Percentiles rank a stretch among this genome's conserved stretches.
These are phyloP conservation scores for Beauveria scarabaeidicola DNA, from an alignment of 2,329 filamentous ascomycete species.

Conservation along the genomic window DNA sequence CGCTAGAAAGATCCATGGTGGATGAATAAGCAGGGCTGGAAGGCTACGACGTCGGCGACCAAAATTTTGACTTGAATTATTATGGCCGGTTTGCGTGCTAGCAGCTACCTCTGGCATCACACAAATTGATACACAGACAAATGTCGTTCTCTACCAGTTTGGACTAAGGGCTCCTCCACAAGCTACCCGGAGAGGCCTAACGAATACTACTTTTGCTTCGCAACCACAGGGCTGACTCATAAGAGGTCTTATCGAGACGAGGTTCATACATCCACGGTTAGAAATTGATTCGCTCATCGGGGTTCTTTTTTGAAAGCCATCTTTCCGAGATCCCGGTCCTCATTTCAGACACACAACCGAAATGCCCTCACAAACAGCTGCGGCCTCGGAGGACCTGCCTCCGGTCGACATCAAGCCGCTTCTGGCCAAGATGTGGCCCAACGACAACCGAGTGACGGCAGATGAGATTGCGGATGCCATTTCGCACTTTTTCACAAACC, in stretches of 20 bases:
- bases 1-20: neutral
- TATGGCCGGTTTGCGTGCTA: neutral
- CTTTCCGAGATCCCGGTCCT: too few species aligned
- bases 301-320: neutral
- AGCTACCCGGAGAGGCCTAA: neutral
- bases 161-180: neutral
- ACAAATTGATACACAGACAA: neutral
- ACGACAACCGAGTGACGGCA: slow-evolving; percentile 51
- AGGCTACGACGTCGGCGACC: neutral
- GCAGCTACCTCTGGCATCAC: neutral
- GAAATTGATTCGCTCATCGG: neutral
- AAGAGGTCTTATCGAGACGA: neutral
- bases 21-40: slow-evolving; percentile 2
- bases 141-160: neutral
- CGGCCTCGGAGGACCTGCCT: slow-evolving; percentile 22
- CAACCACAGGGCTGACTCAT: neutral
- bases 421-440: slow-evolving; percentile 63
- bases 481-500: slow-evolving; percentile 83
- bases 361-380: slow-evolving; percentile 25
- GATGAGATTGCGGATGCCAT: slow-evolving; percentile 85
- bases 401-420: slow-evolving; percentile 59
- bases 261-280: neutral
- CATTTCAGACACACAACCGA: neutral
- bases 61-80: neutral
- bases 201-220: neutral